Evolutionary conservation across 331 rosid genomes (phyloP), one percentile per base, ranked within the genome.

Genomic region (Pyracantha coccinea): DNA sequence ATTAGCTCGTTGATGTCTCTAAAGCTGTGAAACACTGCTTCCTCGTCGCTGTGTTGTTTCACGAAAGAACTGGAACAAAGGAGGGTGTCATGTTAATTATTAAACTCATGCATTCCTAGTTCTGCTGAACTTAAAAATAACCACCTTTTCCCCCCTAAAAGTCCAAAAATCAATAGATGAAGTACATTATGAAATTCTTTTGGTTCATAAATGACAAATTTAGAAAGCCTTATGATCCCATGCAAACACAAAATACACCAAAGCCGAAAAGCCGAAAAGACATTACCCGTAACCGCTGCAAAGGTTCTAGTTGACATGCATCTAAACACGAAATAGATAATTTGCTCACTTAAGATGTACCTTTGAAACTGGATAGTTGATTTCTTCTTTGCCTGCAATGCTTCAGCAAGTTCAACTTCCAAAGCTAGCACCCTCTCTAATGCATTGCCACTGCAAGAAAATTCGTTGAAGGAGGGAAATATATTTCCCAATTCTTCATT

Each of bases 1-100:
- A 95, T 95, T 65, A 95, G 91, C 85, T 95, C 99, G 73, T 95
- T 95, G 85, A 95, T 92, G 83, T 92, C 99, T 78, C 91, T 86
- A 72, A 92, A 95, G 92, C 99, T 95, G 81, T 92, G 80, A 83
- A 88, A 90, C 28, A 95, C 83, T 9, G 99, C 99, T 81, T 89
- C 99, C 85, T 92, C 97, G 0, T 95, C 97, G 19, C 87, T 72
- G 61, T 92, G 99, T 67, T 95, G 97, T 81, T 87, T 95, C 85
- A 88, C 76, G 89, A 95, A 95, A 62, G 99, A 92, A 75, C 99
- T 95, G 92, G 27, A 80, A 81, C 75, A 83, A 29, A 20, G 75
- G 57, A 41, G 35, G 24, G 57, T 67, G 54, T 79, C 77, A 76
- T 33, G 80, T 62, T 55, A 78, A 68, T 9, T 24, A 15, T 21